A percentile compares a stretch with the other conserved stretches of the same genome.
phyloP scores from a whole-genome alignment of 768 basidiomycete species.

The Nidularia pulvinata region DNA sequence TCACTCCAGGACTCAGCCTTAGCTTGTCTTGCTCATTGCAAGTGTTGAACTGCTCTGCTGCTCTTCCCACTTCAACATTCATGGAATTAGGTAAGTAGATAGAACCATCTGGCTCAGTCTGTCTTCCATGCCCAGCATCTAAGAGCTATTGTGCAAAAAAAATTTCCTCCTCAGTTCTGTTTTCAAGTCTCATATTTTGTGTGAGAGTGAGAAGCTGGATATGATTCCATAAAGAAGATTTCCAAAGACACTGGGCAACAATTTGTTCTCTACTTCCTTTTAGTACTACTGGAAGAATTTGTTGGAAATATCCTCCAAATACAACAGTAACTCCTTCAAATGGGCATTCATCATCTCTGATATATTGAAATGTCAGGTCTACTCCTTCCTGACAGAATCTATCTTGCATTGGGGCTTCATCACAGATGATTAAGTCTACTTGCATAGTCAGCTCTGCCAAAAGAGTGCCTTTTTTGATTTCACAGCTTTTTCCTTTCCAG shows the following conservation, averaged over 20 bases:
- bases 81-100: too few relatives aligned
- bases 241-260: conserved; percentile 25
- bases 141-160: conserved; percentile 31
- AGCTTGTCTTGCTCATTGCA: too few relatives aligned
- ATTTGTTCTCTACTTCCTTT: conserved; percentile 33
- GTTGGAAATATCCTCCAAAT: conserved; percentile 44
- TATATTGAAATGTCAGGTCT: conserved; percentile 29
- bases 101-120: too few relatives aligned
- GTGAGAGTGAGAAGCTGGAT: conserved; percentile 23
- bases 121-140: too few relatives aligned
- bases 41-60: too few relatives aligned
- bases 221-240: conserved; percentile 31
- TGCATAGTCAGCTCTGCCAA: conserved; percentile 23
- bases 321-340: conserved; percentile 41
- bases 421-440: conserved; percentile 37
- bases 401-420: conserved; percentile 39
- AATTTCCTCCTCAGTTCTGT: conserved; percentile 13
- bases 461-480: conserved; percentile 24
- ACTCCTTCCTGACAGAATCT: conserved; percentile 33
- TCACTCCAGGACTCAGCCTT: too few relatives aligned
- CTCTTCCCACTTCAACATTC: too few relatives aligned
- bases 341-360: conserved; percentile 13
- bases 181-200: conserved; percentile 35
- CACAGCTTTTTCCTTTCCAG: conserved; percentile 21
- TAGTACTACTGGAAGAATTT: conserved; percentile 40